phyloP scores from a whole-genome alignment of 139 green algal genomes.

The Astrephomene gubernaculifera region DNA sequence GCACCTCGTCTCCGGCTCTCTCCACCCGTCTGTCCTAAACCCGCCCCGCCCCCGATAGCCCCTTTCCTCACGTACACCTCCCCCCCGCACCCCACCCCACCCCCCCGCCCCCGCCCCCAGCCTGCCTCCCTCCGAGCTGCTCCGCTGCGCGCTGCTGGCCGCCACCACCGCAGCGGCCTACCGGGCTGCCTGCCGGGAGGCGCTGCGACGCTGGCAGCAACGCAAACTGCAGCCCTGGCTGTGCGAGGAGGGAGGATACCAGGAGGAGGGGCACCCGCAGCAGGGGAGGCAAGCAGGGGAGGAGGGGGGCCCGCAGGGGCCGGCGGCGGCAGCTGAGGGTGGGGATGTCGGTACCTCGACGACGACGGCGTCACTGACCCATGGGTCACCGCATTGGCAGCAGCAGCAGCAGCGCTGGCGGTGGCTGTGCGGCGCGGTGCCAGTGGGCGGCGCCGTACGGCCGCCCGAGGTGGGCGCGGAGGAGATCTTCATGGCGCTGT shows the following conservation, averaged over 20 bases:
- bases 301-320: not conserved
- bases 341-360: not conserved
- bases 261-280: not conserved
- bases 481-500: constrained; percentile 16
- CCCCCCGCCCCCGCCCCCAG: not conserved
- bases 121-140: not conserved
- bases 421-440: not conserved
- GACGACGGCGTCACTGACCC: not conserved
- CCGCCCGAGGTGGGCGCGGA: constrained; percentile 11
- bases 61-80: too few species aligned
- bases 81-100: too few species aligned
- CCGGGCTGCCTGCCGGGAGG: not conserved
- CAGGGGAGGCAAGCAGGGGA: not conserved
- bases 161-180: constrained; percentile 7
- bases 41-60: too few species aligned
- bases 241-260: too few species aligned
- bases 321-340: not conserved
- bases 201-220: not conserved
- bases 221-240: not conserved
- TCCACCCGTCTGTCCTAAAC: too few species aligned
- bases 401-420: not conserved
- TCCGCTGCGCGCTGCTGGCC: not conserved
- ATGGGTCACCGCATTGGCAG: too few species aligned
- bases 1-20: too few species aligned
- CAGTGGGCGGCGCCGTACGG: not conserved